These are phyloP conservation scores for Mycogone perniciosa DNA, from an alignment of 2,329 filamentous ascomycete species.

Conservation along the genomic window DNA sequence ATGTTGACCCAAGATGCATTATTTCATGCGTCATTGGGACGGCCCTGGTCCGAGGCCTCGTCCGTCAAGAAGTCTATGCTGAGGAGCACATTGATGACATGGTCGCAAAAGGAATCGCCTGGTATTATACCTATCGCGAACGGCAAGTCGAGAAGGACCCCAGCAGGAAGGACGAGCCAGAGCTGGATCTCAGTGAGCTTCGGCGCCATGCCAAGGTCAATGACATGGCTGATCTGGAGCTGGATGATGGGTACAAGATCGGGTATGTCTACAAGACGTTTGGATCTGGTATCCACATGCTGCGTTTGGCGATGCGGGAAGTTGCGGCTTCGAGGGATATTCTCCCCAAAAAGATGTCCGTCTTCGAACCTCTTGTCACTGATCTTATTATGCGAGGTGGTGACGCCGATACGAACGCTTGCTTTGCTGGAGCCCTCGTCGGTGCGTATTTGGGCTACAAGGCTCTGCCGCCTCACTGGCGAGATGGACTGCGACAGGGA, in stretches of 20 bases:
- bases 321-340: constrained; percentile 13
- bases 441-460: constrained; percentile 43
- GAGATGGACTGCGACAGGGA: constrained; percentile 38
- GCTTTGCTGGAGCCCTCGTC: constrained; percentile 44
- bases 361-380: constrained; percentile 43
- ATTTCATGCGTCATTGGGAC: constrained; percentile 43
- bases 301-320: constrained; percentile 38
- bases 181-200: constrained; percentile 36
- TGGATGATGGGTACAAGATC: constrained; percentile 40
- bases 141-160: constrained; percentile 17
- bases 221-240: constrained; percentile 32
- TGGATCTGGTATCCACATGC: constrained; percentile 38
- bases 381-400: constrained; percentile 45
- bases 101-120: constrained; percentile 33
- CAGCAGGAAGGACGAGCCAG: constrained; percentile 23
- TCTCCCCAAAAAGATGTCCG: constrained; percentile 16
- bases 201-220: constrained; percentile 32
- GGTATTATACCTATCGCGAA: constrained; percentile 27
- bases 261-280: constrained; percentile 51
- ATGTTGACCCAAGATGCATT: constrained; percentile 46
- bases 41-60: constrained; percentile 39
- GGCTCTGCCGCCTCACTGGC: constrained; percentile 42
- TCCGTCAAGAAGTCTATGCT: constrained; percentile 36
- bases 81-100: constrained; percentile 36
- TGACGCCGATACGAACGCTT: constrained; percentile 50